A percentile compares a stretch with the other conserved stretches of the same genome.
Conservation (phyloP, 192 early-diverging fungal species). For the Obelidium mucronatum region DNA sequence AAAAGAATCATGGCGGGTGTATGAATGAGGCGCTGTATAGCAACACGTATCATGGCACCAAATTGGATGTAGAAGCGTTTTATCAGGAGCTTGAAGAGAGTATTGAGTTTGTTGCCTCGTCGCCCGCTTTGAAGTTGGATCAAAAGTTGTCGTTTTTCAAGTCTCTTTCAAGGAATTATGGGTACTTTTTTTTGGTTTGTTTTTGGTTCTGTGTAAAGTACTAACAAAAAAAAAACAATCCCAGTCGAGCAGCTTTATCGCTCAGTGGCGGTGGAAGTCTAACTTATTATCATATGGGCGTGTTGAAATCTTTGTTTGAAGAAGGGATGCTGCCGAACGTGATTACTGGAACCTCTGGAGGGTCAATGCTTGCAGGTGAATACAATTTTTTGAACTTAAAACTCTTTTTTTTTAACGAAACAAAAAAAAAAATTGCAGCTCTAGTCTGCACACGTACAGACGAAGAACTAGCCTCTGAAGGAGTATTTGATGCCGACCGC, state of each 20-base stretch:
- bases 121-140: slow-evolving; percentile 26
- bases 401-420: background rate
- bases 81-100: slow-evolving; percentile 63
- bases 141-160: slow-evolving; percentile 74
- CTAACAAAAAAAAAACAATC: too few relatives aligned
- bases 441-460: slow-evolving; percentile 75
- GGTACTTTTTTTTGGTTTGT: slow-evolving; percentile 19
- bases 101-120: slow-evolving; percentile 40
- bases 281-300: slow-evolving; percentile 67
- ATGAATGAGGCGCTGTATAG: slow-evolving; percentile 79
- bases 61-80: slow-evolving; percentile 72
- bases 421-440: slow-evolving; percentile 63
- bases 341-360: slow-evolving; percentile 80
- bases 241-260: slow-evolving; percentile 70
- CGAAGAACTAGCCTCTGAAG: slow-evolving; percentile 54
- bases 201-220: background rate
- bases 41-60: slow-evolving; percentile 78
- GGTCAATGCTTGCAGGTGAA: slow-evolving; percentile 46
- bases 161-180: slow-evolving; percentile 70
- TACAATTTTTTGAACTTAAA: background rate
- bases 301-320: slow-evolving; percentile 75
- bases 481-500: slow-evolving; percentile 50
- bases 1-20: slow-evolving; percentile 78
- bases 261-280: slow-evolving; percentile 76
- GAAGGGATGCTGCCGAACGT: slow-evolving; percentile 72